phyloP scores from a whole-genome alignment of 148 eudicot species.

The Fallopia convolvulus region DNA sequence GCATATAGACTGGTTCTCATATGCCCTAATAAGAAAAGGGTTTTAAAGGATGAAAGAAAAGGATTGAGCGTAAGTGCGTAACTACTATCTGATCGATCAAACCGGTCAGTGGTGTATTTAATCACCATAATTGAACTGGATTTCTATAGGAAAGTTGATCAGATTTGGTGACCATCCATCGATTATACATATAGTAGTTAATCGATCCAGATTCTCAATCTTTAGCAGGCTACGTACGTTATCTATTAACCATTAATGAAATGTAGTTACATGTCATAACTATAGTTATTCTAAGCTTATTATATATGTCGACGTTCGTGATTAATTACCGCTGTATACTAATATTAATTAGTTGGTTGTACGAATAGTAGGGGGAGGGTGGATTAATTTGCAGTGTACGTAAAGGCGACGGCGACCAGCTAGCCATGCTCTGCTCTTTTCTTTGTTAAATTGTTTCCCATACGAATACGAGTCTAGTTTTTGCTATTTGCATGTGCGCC shows the following conservation, averaged over 20 bases:
- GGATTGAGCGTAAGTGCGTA: too few relatives aligned
- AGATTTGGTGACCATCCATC: slow-evolving; percentile 1
- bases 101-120: too few relatives aligned
- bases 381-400: slow-evolving; percentile 2
- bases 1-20: too few relatives aligned
- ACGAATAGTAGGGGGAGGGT: background rate
- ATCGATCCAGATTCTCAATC: slow-evolving; percentile 7
- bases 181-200: background rate
- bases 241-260: slow-evolving; percentile 4
- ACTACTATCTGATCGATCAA: too few relatives aligned
- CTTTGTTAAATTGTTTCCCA: too few relatives aligned
- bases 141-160: background rate
- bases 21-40: too few relatives aligned
- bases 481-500: slow-evolving; percentile 1
- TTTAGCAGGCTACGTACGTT: slow-evolving; percentile 7
- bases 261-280: background rate
- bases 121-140: background rate
- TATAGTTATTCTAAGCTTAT: background rate
- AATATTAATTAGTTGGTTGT: background rate
- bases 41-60: too few relatives aligned
- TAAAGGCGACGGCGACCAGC: slow-evolving; percentile 9
- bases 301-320: background rate
- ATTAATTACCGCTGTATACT: background rate
- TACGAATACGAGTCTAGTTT: background rate
- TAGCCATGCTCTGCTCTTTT: background rate